Percentiles rank a stretch among this genome's conserved stretches.
Evolutionary conservation across 257 asterid genomes (phyloP).

Genomic region (Oldenlandia corymbosa): DNA sequence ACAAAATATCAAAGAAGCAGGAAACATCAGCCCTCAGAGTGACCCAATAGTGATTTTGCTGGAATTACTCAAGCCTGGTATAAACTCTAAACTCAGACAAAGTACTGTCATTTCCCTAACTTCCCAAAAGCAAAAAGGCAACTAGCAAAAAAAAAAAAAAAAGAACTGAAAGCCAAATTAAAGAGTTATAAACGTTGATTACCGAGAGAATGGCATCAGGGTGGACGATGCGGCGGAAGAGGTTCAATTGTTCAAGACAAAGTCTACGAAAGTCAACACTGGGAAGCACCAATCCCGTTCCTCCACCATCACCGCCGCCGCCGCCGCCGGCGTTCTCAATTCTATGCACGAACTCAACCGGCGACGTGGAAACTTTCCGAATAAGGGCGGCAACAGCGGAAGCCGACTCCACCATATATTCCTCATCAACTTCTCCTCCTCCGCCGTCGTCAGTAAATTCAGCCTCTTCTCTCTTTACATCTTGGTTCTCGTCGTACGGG

Average conservation of each 20-base stretch:
- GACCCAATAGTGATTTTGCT: neutral
- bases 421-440: constrained; percentile 21
- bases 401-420: constrained; percentile 63
- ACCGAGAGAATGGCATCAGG: constrained; percentile 77
- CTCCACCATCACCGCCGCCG: constrained; percentile 21
- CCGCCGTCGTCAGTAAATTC: constrained; percentile 16
- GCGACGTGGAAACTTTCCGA: constrained; percentile 72
- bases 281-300: constrained; percentile 61
- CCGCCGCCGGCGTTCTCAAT: constrained; percentile 39
- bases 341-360: constrained; percentile 78
- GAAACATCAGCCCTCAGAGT: neutral
- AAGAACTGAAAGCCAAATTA: neutral
- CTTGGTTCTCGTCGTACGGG: constrained; percentile 7
- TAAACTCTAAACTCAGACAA: neutral
- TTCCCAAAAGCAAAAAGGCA: neutral
- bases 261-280: constrained; percentile 82
- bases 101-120: neutral
- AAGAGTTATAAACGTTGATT: neutral
- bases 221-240: constrained; percentile 75
- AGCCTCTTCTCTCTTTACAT: neutral
- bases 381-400: constrained; percentile 68
- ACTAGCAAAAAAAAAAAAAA: neutral
- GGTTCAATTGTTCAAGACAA: constrained; percentile 77
- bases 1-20: constrained; percentile 14
- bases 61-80: neutral